A percentile compares a stretch with the other conserved stretches of the same genome.
phyloP scores from a whole-genome alignment of 148 eudicot genomes.

The Cornus controversa region DNA sequence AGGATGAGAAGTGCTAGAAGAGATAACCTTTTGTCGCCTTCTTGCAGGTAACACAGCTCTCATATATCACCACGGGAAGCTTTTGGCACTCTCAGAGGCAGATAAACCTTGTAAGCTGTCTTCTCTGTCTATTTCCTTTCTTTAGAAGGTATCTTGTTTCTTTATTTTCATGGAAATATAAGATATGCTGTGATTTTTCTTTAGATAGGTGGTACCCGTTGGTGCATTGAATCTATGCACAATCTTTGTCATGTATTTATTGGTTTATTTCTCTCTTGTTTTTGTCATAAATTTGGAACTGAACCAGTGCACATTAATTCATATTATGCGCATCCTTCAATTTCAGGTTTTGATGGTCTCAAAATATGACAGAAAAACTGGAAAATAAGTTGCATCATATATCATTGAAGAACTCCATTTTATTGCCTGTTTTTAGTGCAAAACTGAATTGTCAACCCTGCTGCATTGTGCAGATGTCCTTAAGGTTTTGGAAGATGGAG shows the following conservation, averaged over 20 bases:
- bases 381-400: not conserved
- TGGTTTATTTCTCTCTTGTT: not conserved
- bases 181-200: not conserved
- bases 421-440: conserved; percentile 1
- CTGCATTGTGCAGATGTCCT: conserved; percentile 55
- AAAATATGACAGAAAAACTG: not conserved
- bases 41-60: conserved; percentile 88
- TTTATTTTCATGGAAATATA: not conserved
- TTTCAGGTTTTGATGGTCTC: not conserved
- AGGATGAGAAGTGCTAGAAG: not conserved
- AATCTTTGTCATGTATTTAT: not conserved
- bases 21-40: conserved; percentile 13
- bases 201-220: not conserved
- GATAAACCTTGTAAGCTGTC: conserved; percentile 88
- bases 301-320: not conserved
- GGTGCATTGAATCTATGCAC: not conserved
- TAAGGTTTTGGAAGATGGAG: conserved; percentile 95
- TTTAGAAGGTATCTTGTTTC: not conserved
- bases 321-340: conserved; percentile 4
- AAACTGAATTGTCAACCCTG: not conserved
- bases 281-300: not conserved
- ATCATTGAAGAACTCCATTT: not conserved
- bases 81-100: conserved; percentile 84
- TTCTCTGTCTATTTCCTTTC: not conserved
- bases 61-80: conserved; percentile 87